Evolutionary conservation across 116 monocot genomes (phyloP).

Genomic region (Trichopus zeylanicus): DNA sequence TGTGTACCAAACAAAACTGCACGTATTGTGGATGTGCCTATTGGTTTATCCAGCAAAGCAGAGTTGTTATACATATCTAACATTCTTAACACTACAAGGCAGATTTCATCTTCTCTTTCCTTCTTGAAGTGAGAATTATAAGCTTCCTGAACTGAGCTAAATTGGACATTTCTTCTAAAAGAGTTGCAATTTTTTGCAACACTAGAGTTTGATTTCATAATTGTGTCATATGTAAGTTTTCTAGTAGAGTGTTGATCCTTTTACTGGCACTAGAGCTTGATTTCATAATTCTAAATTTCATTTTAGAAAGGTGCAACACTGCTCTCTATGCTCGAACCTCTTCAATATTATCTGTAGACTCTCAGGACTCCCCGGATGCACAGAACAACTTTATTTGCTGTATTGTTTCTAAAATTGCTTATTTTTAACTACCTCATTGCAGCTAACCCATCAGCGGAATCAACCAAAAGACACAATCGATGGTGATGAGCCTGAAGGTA

Average conservation of each 20-base stretch:
- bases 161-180: too few relatives aligned
- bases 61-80: too few relatives aligned
- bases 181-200: background rate
- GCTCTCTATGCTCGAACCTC: background rate
- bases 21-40: too few relatives aligned
- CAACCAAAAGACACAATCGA: slow-evolving; percentile 76
- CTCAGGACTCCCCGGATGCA: too few relatives aligned
- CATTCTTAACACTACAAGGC: too few relatives aligned
- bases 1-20: too few relatives aligned
- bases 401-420: background rate
- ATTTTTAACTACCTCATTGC: slow-evolving; percentile 4
- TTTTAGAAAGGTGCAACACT: background rate
- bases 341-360: background rate
- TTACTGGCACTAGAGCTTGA: too few relatives aligned
- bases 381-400: background rate
- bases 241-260: too few relatives aligned
- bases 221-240: too few relatives aligned
- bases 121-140: background rate
- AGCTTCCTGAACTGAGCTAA: background rate
- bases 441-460: slow-evolving; percentile 70
- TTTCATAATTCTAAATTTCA: background rate
- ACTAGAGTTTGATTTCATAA: too few relatives aligned
- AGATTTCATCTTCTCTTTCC: background rate
- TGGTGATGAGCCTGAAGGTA: slow-evolving; percentile 82
- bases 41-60: too few relatives aligned